Evolutionary conservation across 169 alveolate species (phyloP).

Genomic region (Cyclospora cayetanensis): DNA sequence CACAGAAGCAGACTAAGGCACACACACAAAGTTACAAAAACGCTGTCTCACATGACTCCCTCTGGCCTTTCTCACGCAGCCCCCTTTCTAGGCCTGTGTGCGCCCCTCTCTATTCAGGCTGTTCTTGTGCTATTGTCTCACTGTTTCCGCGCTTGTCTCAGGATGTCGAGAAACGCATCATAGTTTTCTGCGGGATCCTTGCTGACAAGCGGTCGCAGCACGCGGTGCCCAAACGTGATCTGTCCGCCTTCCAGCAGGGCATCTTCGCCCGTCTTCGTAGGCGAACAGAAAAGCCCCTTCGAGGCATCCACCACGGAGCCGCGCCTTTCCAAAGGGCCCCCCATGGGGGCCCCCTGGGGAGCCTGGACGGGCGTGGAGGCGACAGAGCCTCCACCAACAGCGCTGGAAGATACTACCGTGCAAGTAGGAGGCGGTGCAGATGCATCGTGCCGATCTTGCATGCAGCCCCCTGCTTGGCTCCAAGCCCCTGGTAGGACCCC

Average conservation of each 20-base stretch:
- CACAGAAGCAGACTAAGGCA: no score
- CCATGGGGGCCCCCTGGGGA: neutral
- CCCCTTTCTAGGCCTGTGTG: no score
- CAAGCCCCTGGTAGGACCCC: neutral
- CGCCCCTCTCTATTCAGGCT: no score
- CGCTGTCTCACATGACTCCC: no score
- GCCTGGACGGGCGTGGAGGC: neutral
- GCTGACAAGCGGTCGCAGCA: slow-evolving; percentile 18
- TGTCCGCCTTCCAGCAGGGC: neutral
- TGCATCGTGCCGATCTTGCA: no score
- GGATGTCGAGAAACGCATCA: slow-evolving; percentile 41
- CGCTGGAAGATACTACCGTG: no score
- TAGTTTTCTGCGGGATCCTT: slow-evolving; percentile 9
- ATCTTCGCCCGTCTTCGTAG: neutral
- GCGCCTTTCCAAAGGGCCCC: neutral
- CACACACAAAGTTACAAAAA: no score
- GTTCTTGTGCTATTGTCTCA: no score
- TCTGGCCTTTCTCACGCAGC: no score
- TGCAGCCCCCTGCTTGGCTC: no score
- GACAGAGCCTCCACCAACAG: no score
- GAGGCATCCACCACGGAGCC: neutral
- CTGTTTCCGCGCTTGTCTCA: neutral
- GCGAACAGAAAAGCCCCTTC: neutral
- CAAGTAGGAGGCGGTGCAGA: no score
- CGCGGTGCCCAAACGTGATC: slow-evolving; percentile 31